These are phyloP conservation scores for Amauroascus verrucosus DNA, from an alignment of 2,329 filamentous ascomycete genomes.

Conservation along the genomic window DNA sequence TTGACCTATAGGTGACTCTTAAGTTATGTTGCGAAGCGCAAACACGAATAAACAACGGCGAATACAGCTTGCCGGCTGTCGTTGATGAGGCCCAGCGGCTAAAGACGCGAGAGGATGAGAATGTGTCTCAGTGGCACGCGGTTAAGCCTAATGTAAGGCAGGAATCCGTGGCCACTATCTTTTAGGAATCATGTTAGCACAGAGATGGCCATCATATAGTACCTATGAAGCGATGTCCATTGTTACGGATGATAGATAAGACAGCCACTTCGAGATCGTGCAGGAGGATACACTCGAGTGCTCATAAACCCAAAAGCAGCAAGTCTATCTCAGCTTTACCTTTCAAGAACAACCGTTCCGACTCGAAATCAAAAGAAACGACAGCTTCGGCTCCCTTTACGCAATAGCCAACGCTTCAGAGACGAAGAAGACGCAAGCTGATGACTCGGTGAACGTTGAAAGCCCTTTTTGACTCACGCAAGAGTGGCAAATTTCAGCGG, in stretches of 20 bases:
- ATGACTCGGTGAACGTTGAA: not conserved
- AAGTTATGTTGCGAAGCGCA: conserved; percentile 41
- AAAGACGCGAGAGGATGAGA: conserved; percentile 3
- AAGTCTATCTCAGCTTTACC: conserved; percentile 30
- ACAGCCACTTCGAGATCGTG: conserved; percentile 14
- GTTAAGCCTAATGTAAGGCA: conserved; percentile 11
- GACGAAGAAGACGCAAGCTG: conserved; percentile 1
- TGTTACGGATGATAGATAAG: conserved; percentile 13
- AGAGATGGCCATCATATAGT: conserved; percentile 1
- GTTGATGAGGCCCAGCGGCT: conserved; percentile 4
- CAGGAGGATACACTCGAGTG: conserved; percentile 12
- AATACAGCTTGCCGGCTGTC: conserved; percentile 55
- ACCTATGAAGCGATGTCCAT: conserved; percentile 6
- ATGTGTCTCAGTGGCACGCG: conserved; percentile 20
- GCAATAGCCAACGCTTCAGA: conserved; percentile 4
- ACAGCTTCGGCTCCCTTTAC: conserved; percentile 4
- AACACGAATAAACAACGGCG: conserved; percentile 56
- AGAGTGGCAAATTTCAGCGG: conserved; percentile 8
- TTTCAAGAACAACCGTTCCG: conserved; percentile 20
- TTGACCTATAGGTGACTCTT: conserved; percentile 34
- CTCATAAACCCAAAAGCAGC: conserved; percentile 18
- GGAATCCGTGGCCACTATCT: conserved; percentile 23
- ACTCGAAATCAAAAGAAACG: not conserved
- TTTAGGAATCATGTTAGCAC: conserved; percentile 27
- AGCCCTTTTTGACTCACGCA: not conserved